phyloP scores from a whole-genome alignment of 257 asterid species.

The Fraxinus excelsior region DNA sequence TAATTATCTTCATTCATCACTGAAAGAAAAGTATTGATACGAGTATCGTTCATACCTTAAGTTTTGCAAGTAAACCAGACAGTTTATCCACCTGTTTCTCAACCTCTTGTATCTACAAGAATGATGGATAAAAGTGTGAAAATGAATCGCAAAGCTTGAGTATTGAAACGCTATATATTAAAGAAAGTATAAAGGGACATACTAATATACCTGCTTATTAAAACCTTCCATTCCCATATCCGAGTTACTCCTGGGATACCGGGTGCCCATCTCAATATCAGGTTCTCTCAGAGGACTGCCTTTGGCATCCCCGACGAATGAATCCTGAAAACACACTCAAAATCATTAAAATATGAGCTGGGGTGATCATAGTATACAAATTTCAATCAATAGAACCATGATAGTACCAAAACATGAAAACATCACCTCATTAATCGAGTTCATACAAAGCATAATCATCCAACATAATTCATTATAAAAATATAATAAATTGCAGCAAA shows the following conservation, averaged over 20 bases:
- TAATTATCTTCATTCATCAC: constrained; percentile 7
- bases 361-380: background rate
- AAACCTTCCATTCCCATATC: constrained; percentile 73
- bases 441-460: background rate
- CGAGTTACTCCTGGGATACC: constrained; percentile 58
- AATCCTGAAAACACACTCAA: constrained; percentile 47
- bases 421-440: background rate
- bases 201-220: constrained; percentile 57
- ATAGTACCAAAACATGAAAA: background rate
- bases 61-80: constrained; percentile 53
- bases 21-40: background rate
- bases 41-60: constrained; percentile 51
- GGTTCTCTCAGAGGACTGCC: constrained; percentile 43
- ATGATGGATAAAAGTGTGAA: background rate
- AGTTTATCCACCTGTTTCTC: constrained; percentile 73
- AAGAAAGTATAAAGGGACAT: background rate
- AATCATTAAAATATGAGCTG: constrained; percentile 4
- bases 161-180: background rate
- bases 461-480: background rate
- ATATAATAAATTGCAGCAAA: background rate
- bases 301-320: constrained; percentile 51
- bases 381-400: background rate
- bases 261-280: constrained; percentile 77
- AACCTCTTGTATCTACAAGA: constrained; percentile 67
- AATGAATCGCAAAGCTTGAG: background rate